A percentile compares a stretch with the other conserved stretches of the same genome.
These are phyloP conservation scores for Morella rubra DNA, from an alignment of 306 rosid species.

Conservation along the genomic window DNA sequence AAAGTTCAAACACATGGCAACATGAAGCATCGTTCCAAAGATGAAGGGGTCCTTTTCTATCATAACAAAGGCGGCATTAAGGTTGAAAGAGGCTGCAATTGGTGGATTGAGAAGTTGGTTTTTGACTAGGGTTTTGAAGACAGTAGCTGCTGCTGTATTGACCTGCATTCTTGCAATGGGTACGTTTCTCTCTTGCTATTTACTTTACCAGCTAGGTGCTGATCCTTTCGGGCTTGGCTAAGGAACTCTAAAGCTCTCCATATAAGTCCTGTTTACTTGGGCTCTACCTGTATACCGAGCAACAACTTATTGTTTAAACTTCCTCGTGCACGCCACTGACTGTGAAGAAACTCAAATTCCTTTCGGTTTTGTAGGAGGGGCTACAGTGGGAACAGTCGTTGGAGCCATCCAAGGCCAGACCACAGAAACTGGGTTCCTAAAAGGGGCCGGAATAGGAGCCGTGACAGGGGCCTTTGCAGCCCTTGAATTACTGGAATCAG, in stretches of 20 bases:
- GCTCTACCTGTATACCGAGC: not conserved
- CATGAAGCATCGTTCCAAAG: not conserved
- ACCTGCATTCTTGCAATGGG: constrained; percentile 43
- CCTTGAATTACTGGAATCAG: constrained; percentile 36
- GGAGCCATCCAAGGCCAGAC: constrained; percentile 57
- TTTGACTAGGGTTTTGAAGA: constrained; percentile 9
- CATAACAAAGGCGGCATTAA: not conserved
- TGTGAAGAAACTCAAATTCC: not conserved
- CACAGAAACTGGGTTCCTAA: constrained; percentile 42
- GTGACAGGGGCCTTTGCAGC: constrained; percentile 44
- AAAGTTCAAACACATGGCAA: constrained; percentile 10
- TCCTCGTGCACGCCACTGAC: not conserved
- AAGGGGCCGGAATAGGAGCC: constrained; percentile 34
- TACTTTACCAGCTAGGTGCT: not conserved
- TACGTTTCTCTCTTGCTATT: constrained; percentile 4
- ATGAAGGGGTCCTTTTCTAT: constrained; percentile 28
- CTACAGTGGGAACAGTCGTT: constrained; percentile 32
- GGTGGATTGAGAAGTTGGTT: not conserved
- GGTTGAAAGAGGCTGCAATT: constrained; percentile 14
- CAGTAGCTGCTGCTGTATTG: constrained; percentile 16
- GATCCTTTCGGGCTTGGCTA: not conserved
- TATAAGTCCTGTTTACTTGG: too few species aligned
- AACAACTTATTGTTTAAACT: not conserved
- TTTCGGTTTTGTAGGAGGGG: constrained; percentile 38
- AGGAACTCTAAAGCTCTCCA: not conserved